Conservation (phyloP, 176 grass and related monocot genomes). For the Dactylis glomerata region DNA sequence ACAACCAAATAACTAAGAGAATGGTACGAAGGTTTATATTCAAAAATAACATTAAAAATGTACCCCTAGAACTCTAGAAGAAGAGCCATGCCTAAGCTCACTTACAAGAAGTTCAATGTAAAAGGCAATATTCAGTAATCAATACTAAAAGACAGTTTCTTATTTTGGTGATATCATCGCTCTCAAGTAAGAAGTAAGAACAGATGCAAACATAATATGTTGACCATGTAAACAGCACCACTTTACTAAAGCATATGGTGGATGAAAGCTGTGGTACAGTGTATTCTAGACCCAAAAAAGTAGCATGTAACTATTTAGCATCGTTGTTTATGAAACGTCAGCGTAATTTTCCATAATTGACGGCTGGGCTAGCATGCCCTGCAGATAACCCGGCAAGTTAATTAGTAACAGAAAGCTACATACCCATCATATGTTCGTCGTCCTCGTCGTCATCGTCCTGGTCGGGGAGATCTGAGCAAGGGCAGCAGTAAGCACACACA, state of each 20-base stretch:
- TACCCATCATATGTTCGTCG: constrained; percentile 36
- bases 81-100: background rate
- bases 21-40: background rate
- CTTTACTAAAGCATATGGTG: background rate
- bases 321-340: background rate
- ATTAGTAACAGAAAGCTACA: background rate
- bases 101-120: background rate
- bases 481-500: background rate
- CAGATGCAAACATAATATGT: background rate
- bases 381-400: background rate
- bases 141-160: background rate
- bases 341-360: background rate
- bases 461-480: constrained; percentile 57
- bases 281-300: background rate
- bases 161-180: background rate
- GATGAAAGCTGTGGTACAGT: background rate
- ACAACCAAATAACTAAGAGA: background rate
- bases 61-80: background rate
- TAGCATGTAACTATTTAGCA: background rate
- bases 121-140: background rate
- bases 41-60: background rate
- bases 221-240: background rate
- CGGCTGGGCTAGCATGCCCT: background rate
- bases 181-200: background rate
- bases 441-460: constrained; percentile 33